These are phyloP conservation scores for Ogataea naganishii DNA, from an alignment of 805 yeast species.

Conservation along the genomic window DNA sequence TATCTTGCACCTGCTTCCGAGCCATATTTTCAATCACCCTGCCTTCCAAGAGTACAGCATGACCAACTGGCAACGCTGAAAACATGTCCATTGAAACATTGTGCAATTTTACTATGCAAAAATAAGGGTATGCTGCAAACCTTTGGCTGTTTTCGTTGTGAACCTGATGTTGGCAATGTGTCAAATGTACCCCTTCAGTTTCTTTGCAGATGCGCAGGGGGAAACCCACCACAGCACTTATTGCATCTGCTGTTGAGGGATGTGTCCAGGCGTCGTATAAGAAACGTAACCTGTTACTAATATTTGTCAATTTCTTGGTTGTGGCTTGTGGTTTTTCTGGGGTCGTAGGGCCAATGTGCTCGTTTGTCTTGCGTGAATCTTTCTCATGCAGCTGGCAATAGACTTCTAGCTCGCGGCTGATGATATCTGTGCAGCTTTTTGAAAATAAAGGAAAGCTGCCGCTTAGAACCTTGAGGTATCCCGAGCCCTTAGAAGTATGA, in stretches of 20 bases:
- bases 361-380: too few species aligned
- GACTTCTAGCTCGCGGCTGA: too few species aligned
- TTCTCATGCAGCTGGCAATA: too few species aligned
- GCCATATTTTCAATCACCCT: constrained; percentile 33
- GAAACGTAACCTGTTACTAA: constrained; percentile 32
- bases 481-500: too few species aligned
- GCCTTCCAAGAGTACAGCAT: constrained; percentile 31
- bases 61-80: constrained; percentile 24
- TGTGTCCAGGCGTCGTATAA: constrained; percentile 45
- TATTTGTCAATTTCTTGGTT: constrained; percentile 13
- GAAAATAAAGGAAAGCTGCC: too few species aligned
- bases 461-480: too few species aligned
- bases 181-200: constrained; percentile 42
- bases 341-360: too few species aligned
- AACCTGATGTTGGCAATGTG: constrained; percentile 4
- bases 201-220: constrained; percentile 38
- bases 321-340: too few species aligned
- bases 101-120: constrained; percentile 17
- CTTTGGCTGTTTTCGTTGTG: too few species aligned
- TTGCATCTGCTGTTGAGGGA: constrained; percentile 36
- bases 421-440: too few species aligned
- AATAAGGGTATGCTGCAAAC: constrained; percentile 22
- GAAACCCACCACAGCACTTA: constrained; percentile 43
- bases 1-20: constrained; percentile 11
- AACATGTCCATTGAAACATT: too few species aligned